These are phyloP conservation scores for Hymenoscyphus fructigenus DNA, from an alignment of 2,329 filamentous ascomycete species.

Conservation along the genomic window DNA sequence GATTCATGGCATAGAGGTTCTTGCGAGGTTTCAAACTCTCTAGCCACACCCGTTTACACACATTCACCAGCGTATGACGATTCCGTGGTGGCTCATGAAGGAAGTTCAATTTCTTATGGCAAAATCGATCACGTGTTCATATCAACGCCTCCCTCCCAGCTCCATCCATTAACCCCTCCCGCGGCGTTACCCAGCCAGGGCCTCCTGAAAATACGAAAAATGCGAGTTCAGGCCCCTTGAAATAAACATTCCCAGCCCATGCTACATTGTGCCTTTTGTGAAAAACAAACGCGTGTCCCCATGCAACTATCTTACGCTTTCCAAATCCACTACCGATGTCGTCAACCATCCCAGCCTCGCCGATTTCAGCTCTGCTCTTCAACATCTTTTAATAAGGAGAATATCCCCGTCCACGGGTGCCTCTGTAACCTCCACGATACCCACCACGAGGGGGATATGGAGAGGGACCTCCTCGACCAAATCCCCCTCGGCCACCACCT, in stretches of 20 bases:
- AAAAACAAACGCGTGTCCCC: conserved; percentile 13
- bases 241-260: neutral
- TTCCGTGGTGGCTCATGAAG: neutral
- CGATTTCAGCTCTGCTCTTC: conserved; percentile 3
- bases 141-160: conserved; percentile 2
- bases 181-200: neutral
- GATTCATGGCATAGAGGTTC: neutral
- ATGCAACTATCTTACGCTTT: conserved; percentile 26
- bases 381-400: conserved; percentile 56
- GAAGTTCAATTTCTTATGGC: neutral
- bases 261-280: conserved; percentile 9
- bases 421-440: conserved; percentile 60
- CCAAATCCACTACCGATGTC: conserved; percentile 12
- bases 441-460: conserved; percentile 43
- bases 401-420: conserved; percentile 57
- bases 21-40: neutral
- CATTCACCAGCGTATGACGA: neutral
- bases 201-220: neutral
- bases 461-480: conserved; percentile 49
- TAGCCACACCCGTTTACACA: neutral
- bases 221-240: neutral
- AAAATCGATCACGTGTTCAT: neutral
- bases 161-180: conserved; percentile 5
- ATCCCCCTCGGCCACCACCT: conserved; percentile 50
- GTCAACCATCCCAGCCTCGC: conserved; percentile 1